Evolutionary conservation across 345 rosid genomes (phyloP).

Genomic region (Psidium guajava): DNA sequence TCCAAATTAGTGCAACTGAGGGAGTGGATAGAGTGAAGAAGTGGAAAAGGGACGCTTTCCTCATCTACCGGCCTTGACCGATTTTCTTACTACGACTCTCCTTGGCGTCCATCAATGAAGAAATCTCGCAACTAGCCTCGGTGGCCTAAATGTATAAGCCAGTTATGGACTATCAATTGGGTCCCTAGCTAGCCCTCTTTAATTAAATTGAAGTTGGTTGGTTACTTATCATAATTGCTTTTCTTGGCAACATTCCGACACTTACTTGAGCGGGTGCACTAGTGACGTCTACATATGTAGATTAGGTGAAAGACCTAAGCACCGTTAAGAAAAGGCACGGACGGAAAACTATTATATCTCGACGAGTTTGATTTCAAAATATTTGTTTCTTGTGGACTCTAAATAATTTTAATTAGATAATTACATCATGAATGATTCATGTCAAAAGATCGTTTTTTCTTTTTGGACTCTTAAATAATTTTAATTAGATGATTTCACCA

Average conservation of each 20-base stretch:
- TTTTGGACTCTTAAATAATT: neutral
- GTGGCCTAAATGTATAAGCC: neutral
- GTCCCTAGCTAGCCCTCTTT: neutral
- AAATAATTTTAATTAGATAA: neutral
- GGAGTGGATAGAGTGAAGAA: neutral
- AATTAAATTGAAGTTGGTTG: neutral
- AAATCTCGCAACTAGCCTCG: neutral
- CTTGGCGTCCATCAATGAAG: neutral
- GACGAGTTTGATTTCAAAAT: neutral
- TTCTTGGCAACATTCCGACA: neutral
- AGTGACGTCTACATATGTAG: neutral
- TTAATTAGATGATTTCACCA: neutral
- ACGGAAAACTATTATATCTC: neutral
- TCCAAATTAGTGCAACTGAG: neutral
- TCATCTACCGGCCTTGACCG: neutral
- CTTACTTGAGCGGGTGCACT: neutral
- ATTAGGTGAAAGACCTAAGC: neutral
- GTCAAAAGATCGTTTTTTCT: neutral
- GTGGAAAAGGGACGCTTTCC: neutral
- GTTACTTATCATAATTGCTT: neutral
- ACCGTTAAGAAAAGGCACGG: neutral
- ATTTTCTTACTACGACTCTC: neutral
- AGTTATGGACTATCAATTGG: neutral
- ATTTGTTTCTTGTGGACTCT: neutral
- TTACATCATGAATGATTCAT: too few species aligned